These are phyloP conservation scores for Xylariaceae sp. DNA, from an alignment of 2,329 filamentous ascomycete genomes.

Conservation along the genomic window DNA sequence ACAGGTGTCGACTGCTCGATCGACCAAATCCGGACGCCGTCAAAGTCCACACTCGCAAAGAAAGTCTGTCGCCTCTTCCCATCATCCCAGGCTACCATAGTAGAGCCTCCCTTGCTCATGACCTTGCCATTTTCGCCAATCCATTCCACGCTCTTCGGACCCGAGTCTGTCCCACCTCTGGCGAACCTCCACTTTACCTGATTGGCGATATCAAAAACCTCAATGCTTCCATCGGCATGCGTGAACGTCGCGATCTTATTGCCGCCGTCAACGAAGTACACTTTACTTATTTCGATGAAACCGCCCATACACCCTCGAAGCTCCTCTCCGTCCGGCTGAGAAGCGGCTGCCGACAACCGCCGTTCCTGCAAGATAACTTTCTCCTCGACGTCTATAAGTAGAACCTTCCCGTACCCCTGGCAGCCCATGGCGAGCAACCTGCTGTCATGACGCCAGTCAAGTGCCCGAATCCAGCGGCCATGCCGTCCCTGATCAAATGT, in stretches of 20 bases:
- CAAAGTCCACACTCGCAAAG: slow-evolving; percentile 1
- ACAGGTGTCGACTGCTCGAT: not conserved
- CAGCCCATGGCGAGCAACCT: not conserved
- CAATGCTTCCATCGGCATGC: not conserved
- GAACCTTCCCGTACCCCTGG: not conserved
- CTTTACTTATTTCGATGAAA: not conserved
- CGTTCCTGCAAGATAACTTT: slow-evolving; percentile 1
- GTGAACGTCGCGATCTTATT: not conserved
- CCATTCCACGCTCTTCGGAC: not conserved
- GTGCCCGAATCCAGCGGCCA: not conserved
- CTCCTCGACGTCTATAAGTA: slow-evolving; percentile 1
- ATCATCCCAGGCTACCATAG: not conserved
- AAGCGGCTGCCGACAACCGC: not conserved
- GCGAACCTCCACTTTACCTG: slow-evolving; percentile 1
- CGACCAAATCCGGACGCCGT: not conserved
- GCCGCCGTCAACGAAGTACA: not conserved
- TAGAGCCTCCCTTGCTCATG: not conserved
- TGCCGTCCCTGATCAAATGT: not conserved
- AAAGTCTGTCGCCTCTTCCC: not conserved
- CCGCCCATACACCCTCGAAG: not conserved
- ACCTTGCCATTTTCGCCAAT: slow-evolving; percentile 1
- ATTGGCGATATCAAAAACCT: not conserved
- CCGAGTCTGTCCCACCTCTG: not conserved
- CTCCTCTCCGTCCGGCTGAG: not conserved
- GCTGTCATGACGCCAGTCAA: slow-evolving; percentile 1